phyloP scores from a whole-genome alignment of 805 yeast species.

The Zygoascus tannicola region DNA sequence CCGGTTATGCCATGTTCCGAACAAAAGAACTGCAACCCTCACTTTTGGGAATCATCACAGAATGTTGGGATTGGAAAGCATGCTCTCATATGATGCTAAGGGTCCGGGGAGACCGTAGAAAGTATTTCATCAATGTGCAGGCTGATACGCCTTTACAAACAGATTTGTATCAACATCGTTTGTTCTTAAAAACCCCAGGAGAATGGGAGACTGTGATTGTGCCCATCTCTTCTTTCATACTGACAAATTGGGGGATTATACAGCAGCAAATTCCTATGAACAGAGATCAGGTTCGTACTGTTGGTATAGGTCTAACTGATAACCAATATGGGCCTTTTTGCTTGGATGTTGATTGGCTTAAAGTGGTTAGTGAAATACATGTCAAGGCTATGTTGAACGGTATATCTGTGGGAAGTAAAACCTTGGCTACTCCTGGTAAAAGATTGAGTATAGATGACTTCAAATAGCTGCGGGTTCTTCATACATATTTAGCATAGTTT shows the following conservation, averaged over 20 bases:
- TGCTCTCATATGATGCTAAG: conserved; percentile 55
- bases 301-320: conserved; percentile 73
- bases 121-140: conserved; percentile 72
- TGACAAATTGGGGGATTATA: conserved; percentile 72
- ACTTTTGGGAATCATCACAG: conserved; percentile 30
- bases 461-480: neutral
- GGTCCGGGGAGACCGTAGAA: conserved; percentile 65
- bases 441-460: conserved; percentile 18
- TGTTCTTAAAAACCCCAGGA: conserved; percentile 62
- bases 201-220: conserved; percentile 78
- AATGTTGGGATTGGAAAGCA: conserved; percentile 64
- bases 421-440: conserved; percentile 18
- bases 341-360: conserved; percentile 62
- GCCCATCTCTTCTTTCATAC: conserved; percentile 67
- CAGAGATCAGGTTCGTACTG: conserved; percentile 53
- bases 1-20: conserved; percentile 77
- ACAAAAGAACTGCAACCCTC: conserved; percentile 40
- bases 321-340: conserved; percentile 68
- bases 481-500: no score
- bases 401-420: neutral
- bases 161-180: conserved; percentile 73
- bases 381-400: conserved; percentile 1
- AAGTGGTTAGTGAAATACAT: conserved; percentile 36
- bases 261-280: conserved; percentile 52
- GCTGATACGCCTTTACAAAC: conserved; percentile 70